These are phyloP conservation scores for Silene vulgaris DNA, from an alignment of 179 eudicot genomes.

Conservation along the genomic window DNA sequence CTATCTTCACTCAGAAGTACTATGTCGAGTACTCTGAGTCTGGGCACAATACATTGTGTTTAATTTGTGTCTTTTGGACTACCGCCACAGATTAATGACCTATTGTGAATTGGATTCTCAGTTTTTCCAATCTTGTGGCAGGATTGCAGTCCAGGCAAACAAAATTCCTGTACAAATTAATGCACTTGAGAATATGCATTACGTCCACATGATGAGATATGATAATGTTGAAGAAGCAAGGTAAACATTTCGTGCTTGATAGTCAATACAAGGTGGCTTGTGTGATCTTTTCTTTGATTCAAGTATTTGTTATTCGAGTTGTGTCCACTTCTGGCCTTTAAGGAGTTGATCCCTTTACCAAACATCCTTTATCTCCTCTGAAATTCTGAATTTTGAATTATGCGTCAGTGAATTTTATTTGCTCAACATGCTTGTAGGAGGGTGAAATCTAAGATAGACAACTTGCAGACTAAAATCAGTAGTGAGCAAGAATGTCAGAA, in stretches of 20 bases:
- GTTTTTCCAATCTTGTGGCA: conserved; percentile 36
- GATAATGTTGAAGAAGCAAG: conserved; percentile 81
- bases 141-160: conserved; percentile 69
- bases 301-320: background rate
- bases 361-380: background rate
- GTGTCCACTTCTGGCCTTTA: background rate
- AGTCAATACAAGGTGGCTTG: background rate
- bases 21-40: background rate
- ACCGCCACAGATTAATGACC: background rate
- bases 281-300: background rate
- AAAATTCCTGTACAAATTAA: conserved; percentile 51
- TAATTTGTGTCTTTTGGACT: background rate
- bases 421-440: conserved; percentile 41
- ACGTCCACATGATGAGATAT: conserved; percentile 86
- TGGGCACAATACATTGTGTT: background rate
- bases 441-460: conserved; percentile 50
- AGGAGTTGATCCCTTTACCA: background rate
- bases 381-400: background rate
- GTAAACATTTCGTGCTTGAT: conserved; percentile 34
- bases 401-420: background rate
- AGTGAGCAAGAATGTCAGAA: conserved; percentile 29
- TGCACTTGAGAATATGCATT: conserved; percentile 95
- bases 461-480: conserved; percentile 42
- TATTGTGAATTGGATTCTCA: conserved; percentile 10
- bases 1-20: background rate